These are phyloP conservation scores for Citrullus colocynthis DNA, from an alignment of 306 rosid genomes.

Conservation along the genomic window DNA sequence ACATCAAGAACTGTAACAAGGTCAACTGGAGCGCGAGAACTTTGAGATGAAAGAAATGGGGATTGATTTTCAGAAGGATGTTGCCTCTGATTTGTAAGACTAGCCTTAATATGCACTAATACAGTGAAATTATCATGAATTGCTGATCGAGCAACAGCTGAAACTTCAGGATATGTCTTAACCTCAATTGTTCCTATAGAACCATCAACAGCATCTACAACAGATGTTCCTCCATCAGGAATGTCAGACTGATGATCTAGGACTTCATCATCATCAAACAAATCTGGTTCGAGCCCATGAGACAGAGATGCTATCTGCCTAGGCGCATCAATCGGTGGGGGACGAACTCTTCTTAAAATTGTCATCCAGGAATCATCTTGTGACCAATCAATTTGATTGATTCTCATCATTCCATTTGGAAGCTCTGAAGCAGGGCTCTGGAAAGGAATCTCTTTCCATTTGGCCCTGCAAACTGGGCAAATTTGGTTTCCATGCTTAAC, in stretches of 20 bases:
- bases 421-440: constrained; percentile 8
- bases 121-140: constrained; percentile 5
- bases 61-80: background rate
- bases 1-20: constrained; percentile 14
- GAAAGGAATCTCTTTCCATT: constrained; percentile 15
- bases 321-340: background rate
- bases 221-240: background rate
- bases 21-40: constrained; percentile 14
- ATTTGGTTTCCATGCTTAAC: constrained; percentile 13
- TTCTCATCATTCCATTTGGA: constrained; percentile 3
- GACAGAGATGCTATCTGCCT: background rate
- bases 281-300: constrained; percentile 1
- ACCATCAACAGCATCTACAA: background rate
- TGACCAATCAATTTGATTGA: constrained; percentile 5
- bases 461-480: constrained; percentile 17
- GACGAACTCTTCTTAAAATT: constrained; percentile 8
- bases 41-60: background rate
- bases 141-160: constrained; percentile 1
- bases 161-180: constrained; percentile 10
- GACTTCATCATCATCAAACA: constrained; percentile 9
- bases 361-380: constrained; percentile 7
- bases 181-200: constrained; percentile 1
- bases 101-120: constrained; percentile 10
- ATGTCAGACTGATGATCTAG: constrained; percentile 2
- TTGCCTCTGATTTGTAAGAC: background rate